Percentiles rank a stretch among this genome's conserved stretches.
Conservation (phyloP, 192 early-diverging fungal genomes). For the Helicostylum pulchrum region DNA sequence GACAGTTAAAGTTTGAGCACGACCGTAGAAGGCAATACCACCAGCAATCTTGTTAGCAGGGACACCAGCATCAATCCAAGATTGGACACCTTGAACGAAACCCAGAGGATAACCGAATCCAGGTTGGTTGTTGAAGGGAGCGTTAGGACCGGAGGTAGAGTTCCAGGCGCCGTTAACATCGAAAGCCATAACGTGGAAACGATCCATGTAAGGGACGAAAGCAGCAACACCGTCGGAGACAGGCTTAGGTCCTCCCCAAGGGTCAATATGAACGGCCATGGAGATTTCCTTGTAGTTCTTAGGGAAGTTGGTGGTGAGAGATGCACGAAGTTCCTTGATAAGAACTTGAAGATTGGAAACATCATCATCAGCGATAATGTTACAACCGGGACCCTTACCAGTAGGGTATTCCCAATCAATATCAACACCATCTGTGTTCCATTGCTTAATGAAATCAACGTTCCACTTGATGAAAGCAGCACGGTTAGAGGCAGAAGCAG, state of each 20-base stretch:
- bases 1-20: conserved; percentile 34
- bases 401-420: conserved; percentile 71
- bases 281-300: conserved; percentile 52
- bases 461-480: conserved; percentile 47
- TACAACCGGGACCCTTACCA: conserved; percentile 56
- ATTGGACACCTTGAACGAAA: conserved; percentile 47
- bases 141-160: conserved; percentile 47
- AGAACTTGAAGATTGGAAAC: conserved; percentile 57
- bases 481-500: conserved; percentile 39
- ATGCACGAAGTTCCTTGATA: conserved; percentile 52
- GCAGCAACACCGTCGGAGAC: conserved; percentile 53
- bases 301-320: conserved; percentile 41
- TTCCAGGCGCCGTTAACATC: conserved; percentile 62
- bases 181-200: conserved; percentile 68
- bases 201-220: conserved; percentile 57
- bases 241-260: conserved; percentile 48
- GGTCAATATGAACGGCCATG: conserved; percentile 60
- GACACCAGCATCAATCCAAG: conserved; percentile 57
- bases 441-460: conserved; percentile 44
- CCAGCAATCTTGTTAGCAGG: conserved; percentile 57
- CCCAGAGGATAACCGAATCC: conserved; percentile 34
- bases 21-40: conserved; percentile 63
- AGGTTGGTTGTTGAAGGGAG: conserved; percentile 35
- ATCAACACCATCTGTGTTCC: conserved; percentile 69
- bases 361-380: conserved; percentile 47